Evolutionary conservation across 805 yeast species (phyloP).

Genomic region (Lipomyces spencermartinsiae): DNA sequence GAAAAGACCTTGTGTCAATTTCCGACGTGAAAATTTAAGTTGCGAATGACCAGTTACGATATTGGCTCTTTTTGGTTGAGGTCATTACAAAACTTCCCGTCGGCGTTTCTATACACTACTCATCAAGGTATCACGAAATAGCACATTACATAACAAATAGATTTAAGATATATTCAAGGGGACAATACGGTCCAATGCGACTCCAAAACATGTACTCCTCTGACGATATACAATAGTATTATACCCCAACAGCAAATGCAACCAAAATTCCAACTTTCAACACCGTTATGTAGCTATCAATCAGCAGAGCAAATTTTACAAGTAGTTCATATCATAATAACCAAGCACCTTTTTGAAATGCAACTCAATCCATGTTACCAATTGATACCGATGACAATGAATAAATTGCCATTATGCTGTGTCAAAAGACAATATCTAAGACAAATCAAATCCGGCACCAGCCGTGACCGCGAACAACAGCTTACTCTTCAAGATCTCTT

Average conservation of each 20-base stretch:
- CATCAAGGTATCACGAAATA: no score
- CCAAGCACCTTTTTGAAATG: neutral
- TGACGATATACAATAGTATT: neutral
- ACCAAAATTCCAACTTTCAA: neutral
- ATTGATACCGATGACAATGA: neutral
- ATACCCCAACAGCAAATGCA: neutral
- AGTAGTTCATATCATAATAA: neutral
- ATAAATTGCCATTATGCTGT: neutral
- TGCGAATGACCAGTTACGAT: no score
- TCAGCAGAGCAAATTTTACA: neutral
- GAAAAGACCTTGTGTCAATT: no score
- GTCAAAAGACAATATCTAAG: conserved; percentile 45
- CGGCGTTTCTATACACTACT: no score
- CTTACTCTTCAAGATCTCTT: conserved; percentile 62
- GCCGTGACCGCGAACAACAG: conserved; percentile 78
- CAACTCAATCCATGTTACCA: neutral
- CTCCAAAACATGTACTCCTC: neutral
- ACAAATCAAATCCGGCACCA: conserved; percentile 86
- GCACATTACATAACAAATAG: no score
- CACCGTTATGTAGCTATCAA: neutral
- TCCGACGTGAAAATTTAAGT: no score
- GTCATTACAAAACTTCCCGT: no score
- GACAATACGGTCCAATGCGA: neutral
- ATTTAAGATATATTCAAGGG: no score
- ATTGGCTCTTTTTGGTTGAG: no score